Base-by-base conservation (phyloP, 805 yeast species). In the Cyberlindnera xylosilytica region DNA sequence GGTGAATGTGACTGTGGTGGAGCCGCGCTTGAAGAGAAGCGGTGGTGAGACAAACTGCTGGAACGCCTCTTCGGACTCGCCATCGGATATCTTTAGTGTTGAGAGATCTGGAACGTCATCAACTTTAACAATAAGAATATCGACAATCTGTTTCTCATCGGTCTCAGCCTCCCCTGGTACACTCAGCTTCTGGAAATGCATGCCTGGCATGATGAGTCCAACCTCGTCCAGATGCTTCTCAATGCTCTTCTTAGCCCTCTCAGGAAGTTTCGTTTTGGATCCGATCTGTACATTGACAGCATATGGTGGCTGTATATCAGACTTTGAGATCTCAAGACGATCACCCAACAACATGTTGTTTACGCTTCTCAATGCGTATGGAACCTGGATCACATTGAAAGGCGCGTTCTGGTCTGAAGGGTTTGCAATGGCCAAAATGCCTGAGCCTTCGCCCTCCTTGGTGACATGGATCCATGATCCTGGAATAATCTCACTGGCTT, bases 121-220 rank as follows among this genome's bases (percentile, higher is more conserved):
- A 26, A 56, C 58, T n/a, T 61, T 47, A n/a, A 49, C 47, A 38
- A 57, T 47, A 2, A 54, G 33, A 11, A 55, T 28, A 2, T 52
- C 49, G 2, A 53, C 48, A 11, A 31, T 27, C 1, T 36, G 29
- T 27, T 50, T 50, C 20, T 49, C 56, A 11, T 56, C 55, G 4
- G 40, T 46, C 24, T 51, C 52, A 2, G 34, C 19, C 15, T 32
- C 49, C 10, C 47, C 50, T 13, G 58, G 51, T 15, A 46, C 28
- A 18, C 40, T 41, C 20, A 63, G 50, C 10, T 61, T 53, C 4
- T 51, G 45, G 34, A 70, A 61, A 16, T 46, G 49, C 64, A 74
- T 64, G 7, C 83, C 83, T 1, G 88, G 82, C 55, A 76, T 75
- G 1, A 84, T 48, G 8, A 86, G 56, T 0, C 90, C 89, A 23